Percentiles rank a stretch among this genome's conserved stretches.
These are phyloP conservation scores for Boletellus sp. DNA, from an alignment of 768 basidiomycete species.

Conservation along the genomic window DNA sequence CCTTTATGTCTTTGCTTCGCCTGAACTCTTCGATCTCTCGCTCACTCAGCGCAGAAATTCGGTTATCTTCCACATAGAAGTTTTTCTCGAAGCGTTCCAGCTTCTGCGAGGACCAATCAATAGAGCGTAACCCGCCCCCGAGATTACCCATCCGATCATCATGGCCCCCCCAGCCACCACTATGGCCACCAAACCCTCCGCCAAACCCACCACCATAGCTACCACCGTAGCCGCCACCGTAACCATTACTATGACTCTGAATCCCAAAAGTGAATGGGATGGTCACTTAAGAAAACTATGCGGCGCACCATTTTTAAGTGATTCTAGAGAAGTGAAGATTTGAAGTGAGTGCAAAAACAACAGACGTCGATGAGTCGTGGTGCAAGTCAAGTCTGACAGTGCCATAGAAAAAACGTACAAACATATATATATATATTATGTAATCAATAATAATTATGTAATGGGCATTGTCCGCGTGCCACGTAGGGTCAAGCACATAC, in stretches of 20 bases:
- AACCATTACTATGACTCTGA: constrained; percentile 34
- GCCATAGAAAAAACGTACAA: constrained; percentile 18
- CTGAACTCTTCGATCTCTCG: constrained; percentile 88
- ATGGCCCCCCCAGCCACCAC: constrained; percentile 33
- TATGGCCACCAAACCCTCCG: constrained; percentile 29
- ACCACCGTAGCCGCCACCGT: constrained; percentile 34
- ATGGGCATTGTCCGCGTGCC: no score
- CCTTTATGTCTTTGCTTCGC: constrained; percentile 82
- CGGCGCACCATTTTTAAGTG: constrained; percentile 19
- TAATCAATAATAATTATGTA: background rate
- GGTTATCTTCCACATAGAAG: constrained; percentile 91
- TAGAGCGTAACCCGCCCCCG: constrained; percentile 73
- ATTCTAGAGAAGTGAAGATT: background rate
- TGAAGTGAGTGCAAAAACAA: background rate
- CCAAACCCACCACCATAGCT: constrained; percentile 27
- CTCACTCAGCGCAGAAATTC: constrained; percentile 72
- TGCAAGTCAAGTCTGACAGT: constrained; percentile 9
- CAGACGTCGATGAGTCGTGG: constrained; percentile 16
- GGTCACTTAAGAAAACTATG: background rate
- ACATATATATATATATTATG: constrained; percentile 5
- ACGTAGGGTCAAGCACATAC: constrained; percentile 1
- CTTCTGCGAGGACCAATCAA: constrained; percentile 79
- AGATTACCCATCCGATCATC: constrained; percentile 76
- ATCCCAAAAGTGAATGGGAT: background rate
- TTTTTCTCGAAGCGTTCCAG: constrained; percentile 95